Evolutionary conservation across 176 grass and related monocot genomes (phyloP).

Genomic region (Cymbopogon citratus): DNA sequence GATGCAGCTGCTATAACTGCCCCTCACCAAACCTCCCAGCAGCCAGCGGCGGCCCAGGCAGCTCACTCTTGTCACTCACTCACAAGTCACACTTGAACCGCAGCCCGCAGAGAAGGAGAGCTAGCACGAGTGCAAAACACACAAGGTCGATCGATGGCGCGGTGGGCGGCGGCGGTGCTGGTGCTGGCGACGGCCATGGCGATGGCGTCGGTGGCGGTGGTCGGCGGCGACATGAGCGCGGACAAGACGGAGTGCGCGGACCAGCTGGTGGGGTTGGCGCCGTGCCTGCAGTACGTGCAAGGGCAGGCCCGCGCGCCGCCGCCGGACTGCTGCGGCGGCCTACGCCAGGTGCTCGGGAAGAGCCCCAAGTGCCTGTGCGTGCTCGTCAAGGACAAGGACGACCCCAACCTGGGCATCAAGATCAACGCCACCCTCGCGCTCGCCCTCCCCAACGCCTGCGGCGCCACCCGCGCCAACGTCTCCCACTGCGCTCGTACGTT

Average conservation of each 20-base stretch:
- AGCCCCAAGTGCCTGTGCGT: constrained; percentile 95
- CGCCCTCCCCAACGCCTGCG: constrained; percentile 58
- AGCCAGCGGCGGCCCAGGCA: not conserved
- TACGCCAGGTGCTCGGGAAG: constrained; percentile 60
- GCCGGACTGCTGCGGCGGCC: constrained; percentile 86
- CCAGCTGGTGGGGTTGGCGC: constrained; percentile 61
- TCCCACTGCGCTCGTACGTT: constrained; percentile 73
- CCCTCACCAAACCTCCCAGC: not conserved
- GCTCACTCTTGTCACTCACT: not conserved
- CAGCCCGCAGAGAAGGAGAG: not conserved
- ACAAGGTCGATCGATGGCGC: not conserved
- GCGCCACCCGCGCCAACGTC: constrained; percentile 61
- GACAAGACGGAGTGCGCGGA: constrained; percentile 76
- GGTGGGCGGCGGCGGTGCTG: not conserved
- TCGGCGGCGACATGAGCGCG: constrained; percentile 46
- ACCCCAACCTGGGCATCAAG: constrained; percentile 83
- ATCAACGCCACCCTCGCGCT: constrained; percentile 85
- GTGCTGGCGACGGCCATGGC: no score
- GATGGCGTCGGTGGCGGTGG: not conserved
- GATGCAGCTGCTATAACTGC: not conserved
- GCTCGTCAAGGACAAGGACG: constrained; percentile 75
- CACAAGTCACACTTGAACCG: not conserved
- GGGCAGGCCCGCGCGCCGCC: constrained; percentile 52
- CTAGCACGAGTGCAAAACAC: not conserved
- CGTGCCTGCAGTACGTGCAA: constrained; percentile 89